A percentile compares a stretch with the other conserved stretches of the same genome.
These are phyloP conservation scores for Mallotus repandus DNA, from an alignment of 441 rosid genomes.

Conservation along the genomic window DNA sequence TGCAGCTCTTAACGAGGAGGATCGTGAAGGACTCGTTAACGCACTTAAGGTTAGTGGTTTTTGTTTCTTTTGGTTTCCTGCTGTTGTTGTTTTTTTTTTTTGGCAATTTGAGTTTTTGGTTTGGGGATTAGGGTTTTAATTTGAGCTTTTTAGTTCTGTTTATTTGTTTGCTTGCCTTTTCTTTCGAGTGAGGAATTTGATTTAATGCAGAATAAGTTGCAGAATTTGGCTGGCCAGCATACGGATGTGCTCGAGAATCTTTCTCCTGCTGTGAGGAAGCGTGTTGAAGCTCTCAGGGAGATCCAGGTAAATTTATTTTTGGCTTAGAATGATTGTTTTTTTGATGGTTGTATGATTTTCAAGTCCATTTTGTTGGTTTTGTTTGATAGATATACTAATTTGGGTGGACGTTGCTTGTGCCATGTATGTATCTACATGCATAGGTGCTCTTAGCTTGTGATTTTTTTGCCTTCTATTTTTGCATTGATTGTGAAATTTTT, in stretches of 20 bases:
- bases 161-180: not conserved
- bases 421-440: not conserved
- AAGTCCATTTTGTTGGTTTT: not conserved
- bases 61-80: no score
- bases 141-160: not conserved
- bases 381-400: not conserved
- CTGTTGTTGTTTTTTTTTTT: not conserved
- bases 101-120: not conserved
- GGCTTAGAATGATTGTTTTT: not conserved
- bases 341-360: not conserved
- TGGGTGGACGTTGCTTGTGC: not conserved
- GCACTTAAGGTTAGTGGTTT: constrained; percentile 54
- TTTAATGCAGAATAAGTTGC: constrained; percentile 62
- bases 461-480: not conserved
- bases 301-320: constrained; percentile 54
- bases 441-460: not conserved
- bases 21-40: constrained; percentile 67
- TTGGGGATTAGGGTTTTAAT: not conserved
- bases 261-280: constrained; percentile 54
- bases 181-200: not conserved
- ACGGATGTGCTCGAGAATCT: constrained; percentile 60
- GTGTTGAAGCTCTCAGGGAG: constrained; percentile 83
- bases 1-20: constrained; percentile 63
- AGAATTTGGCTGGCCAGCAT: constrained; percentile 71
- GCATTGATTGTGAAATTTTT: not conserved